These are phyloP conservation scores for Barbatosphaeria neglecta DNA, from an alignment of 495 filamentous ascomycete genomes.

Conservation along the genomic window DNA sequence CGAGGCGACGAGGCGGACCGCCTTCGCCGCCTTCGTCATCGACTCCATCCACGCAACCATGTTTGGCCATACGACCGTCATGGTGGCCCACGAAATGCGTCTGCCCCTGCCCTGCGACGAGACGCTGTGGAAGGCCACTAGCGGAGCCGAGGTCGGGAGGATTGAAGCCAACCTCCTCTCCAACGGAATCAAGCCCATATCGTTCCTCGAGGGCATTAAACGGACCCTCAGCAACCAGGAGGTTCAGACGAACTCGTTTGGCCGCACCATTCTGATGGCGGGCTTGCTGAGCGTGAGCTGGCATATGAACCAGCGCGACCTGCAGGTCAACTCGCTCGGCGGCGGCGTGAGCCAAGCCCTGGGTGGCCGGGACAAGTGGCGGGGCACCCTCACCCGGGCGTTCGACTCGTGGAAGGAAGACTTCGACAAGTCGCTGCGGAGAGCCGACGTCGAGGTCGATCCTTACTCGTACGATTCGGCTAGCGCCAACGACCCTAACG, in stretches of 20 bases:
- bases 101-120: constrained; percentile 91
- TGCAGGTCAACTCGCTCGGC: constrained; percentile 83
- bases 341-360: constrained; percentile 62
- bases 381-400: constrained; percentile 71
- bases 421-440: constrained; percentile 70
- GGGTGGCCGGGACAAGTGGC: constrained; percentile 87
- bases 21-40: constrained; percentile 90
- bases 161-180: constrained; percentile 74
- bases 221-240: constrained; percentile 76
- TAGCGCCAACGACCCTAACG: constrained; percentile 51
- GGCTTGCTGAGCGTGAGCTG: constrained; percentile 87
- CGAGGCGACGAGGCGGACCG: constrained; percentile 79
- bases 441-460: constrained; percentile 27
- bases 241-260: constrained; percentile 89
- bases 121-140: constrained; percentile 84
- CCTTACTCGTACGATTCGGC: constrained; percentile 34
- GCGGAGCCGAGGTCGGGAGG: constrained; percentile 73
- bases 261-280: constrained; percentile 90
- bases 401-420: constrained; percentile 94
- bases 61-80: constrained; percentile 94
- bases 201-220: constrained; percentile 87
- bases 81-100: constrained; percentile 94
- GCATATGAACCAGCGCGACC: constrained; percentile 95
- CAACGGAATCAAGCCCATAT: constrained; percentile 73
- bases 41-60: constrained; percentile 96